Conservation (phyloP, 1,284 basidiomycete genomes). For the Pseudozyma flocculosa region DNA sequence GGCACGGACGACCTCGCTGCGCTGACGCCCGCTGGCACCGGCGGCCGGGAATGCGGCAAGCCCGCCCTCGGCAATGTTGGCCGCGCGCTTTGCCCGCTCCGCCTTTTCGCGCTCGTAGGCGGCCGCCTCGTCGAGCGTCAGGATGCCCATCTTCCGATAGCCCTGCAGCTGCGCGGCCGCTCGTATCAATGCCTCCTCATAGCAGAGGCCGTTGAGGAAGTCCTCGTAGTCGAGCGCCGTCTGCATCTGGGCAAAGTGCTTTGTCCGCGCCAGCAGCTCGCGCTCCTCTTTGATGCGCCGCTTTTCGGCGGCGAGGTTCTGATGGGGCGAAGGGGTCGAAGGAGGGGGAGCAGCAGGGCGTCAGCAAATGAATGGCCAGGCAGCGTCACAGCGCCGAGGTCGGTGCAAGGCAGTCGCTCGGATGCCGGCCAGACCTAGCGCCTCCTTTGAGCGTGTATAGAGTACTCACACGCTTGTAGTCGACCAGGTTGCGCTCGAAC, state of each 20-base stretch:
- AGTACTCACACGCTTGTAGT: constrained; percentile 84
- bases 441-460: no score
- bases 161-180: constrained; percentile 51
- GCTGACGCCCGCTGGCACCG: constrained; percentile 25
- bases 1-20: constrained; percentile 28
- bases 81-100: constrained; percentile 45
- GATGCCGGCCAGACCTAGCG: no score
- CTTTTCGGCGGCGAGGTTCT: constrained; percentile 88
- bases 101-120: constrained; percentile 51
- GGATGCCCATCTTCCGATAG: constrained; percentile 52
- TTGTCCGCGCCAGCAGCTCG: constrained; percentile 82
- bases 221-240: constrained; percentile 88
- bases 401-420: no score
- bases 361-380: no score
- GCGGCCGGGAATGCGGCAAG: constrained; percentile 44
- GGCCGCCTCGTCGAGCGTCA: constrained; percentile 49
- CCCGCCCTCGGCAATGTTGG: constrained; percentile 48
- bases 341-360: no score
- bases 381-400: no score
- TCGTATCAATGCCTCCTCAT: constrained; percentile 53
- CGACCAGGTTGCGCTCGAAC: constrained; percentile 85
- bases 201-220: constrained; percentile 80
- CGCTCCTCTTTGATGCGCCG: constrained; percentile 87
- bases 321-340: constrained; percentile 10
- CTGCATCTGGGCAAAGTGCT: constrained; percentile 88